phyloP scores from a whole-genome alignment of 164 flowering plant species.

The Cinnamomum micranthum region DNA sequence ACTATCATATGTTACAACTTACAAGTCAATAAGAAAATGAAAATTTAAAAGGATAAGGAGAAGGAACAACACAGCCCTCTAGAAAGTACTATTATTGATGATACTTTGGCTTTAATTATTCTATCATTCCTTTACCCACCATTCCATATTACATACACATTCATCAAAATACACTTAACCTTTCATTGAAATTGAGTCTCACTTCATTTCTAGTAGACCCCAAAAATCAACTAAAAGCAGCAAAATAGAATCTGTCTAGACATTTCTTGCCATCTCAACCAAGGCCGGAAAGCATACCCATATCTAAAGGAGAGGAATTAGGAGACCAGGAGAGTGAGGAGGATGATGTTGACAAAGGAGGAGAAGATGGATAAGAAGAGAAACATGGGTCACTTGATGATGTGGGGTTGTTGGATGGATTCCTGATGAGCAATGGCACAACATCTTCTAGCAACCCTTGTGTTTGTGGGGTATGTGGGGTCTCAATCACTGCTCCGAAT shows the following conservation, averaged over 20 bases:
- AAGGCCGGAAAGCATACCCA: slow-evolving; percentile 13
- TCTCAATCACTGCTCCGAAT: background rate
- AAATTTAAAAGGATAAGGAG: background rate
- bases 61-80: background rate
- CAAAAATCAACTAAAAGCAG: too few species aligned
- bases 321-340: slow-evolving; percentile 24
- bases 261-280: slow-evolving; percentile 1
- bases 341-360: slow-evolving; percentile 18
- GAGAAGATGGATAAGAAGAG: slow-evolving; percentile 22
- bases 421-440: slow-evolving; percentile 62
- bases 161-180: background rate
- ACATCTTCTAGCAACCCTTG: slow-evolving; percentile 87
- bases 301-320: slow-evolving; percentile 10
- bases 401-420: slow-evolving; percentile 31
- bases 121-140: background rate
- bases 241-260: background rate
- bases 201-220: background rate
- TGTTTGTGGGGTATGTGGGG: slow-evolving; percentile 5
- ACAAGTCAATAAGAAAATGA: background rate
- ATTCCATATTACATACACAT: background rate
- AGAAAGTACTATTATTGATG: background rate
- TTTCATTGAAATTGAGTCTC: slow-evolving; percentile 7
- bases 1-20: too few species aligned
- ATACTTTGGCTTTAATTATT: background rate
- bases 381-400: slow-evolving; percentile 18